phyloP scores from a whole-genome alignment of 768 basidiomycete species.

The Amanita pseudoporphyria region DNA sequence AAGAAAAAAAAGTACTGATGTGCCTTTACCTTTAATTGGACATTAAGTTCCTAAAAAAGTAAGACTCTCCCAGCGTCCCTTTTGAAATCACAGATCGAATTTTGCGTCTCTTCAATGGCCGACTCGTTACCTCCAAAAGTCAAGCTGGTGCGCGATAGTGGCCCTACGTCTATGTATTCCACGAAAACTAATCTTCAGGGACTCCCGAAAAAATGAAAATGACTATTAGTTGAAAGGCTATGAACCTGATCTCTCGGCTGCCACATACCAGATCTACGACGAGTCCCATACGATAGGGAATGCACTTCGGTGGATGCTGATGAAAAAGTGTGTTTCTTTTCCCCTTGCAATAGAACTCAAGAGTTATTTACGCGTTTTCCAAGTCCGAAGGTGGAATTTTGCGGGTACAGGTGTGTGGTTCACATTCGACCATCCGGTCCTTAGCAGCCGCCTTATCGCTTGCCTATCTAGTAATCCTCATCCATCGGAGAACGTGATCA shows the following conservation, averaged over 20 bases:
- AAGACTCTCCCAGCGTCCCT: no score
- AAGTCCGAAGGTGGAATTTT: slow-evolving; percentile 96
- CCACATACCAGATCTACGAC: slow-evolving; percentile 86
- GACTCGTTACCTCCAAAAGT: slow-evolving; percentile 3
- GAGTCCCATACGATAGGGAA: slow-evolving; percentile 98
- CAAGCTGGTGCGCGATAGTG: slow-evolving; percentile 1
- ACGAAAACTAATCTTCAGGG: not conserved
- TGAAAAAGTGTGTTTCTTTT: slow-evolving; percentile 78
- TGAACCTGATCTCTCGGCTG: slow-evolving; percentile 71
- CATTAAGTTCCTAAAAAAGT: no score
- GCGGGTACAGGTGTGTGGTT: slow-evolving; percentile 93
- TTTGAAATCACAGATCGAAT: no score
- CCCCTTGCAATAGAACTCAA: not conserved
- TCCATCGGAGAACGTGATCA: slow-evolving; percentile 94
- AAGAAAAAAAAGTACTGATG: no score
- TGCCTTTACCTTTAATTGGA: no score
- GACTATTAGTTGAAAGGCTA: slow-evolving; percentile 79
- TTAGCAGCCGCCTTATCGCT: slow-evolving; percentile 1
- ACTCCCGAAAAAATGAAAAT: slow-evolving; percentile 13
- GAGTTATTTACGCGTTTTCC: slow-evolving; percentile 7
- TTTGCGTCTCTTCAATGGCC: not conserved
- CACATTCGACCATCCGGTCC: slow-evolving; percentile 9
- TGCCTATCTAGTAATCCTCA: slow-evolving; percentile 62
- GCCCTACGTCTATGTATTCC: not conserved
- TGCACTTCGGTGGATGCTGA: slow-evolving; percentile 92